Conservation (phyloP, 805 yeast species). For the Myxozyma sirexii region DNA sequence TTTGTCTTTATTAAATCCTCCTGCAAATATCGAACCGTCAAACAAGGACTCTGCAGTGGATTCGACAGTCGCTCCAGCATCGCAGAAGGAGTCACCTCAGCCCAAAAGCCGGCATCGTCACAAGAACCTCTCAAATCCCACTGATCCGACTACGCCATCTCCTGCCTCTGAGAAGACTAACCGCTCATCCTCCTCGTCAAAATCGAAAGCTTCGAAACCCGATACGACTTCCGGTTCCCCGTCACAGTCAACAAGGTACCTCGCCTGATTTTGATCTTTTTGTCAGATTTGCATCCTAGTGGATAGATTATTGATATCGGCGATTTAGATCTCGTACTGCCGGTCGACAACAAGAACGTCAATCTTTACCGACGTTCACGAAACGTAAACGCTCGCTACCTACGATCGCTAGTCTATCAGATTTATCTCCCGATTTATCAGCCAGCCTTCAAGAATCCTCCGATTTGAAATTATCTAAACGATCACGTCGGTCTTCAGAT, state of each 20-base stretch:
- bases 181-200: background rate
- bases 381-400: conserved; percentile 13
- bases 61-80: background rate
- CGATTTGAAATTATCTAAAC: background rate
- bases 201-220: background rate
- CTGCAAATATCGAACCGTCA: conserved; percentile 12
- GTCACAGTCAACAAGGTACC: conserved; percentile 18
- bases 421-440: conserved; percentile 4
- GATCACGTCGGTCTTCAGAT: conserved; percentile 9
- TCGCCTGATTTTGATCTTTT: background rate
- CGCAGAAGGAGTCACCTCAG: background rate
- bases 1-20: conserved; percentile 3
- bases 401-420: background rate
- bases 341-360: conserved; percentile 1
- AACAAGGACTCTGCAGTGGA: background rate
- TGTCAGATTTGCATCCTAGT: too few species aligned
- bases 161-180: background rate
- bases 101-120: conserved; percentile 2
- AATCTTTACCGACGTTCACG: background rate
- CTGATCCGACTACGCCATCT: background rate
- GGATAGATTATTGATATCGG: background rate
- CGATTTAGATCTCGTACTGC: conserved; percentile 12
- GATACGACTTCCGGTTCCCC: conserved; percentile 6
- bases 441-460: background rate
- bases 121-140: background rate